Evolutionary conservation across 768 basidiomycete species (phyloP).

Genomic region (Russula dissimulans): DNA sequence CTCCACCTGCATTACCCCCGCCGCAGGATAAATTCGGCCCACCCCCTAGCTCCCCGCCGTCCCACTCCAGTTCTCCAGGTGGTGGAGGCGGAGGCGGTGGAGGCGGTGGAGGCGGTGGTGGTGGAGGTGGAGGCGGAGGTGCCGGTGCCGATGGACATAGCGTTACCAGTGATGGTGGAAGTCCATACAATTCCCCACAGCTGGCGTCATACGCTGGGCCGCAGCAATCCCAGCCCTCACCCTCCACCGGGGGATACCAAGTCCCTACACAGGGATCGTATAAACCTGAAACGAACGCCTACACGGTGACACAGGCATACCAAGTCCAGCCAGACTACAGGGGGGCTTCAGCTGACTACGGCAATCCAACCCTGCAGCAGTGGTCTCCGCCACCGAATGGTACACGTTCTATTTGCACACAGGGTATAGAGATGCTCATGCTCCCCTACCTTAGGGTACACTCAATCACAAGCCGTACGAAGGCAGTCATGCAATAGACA

Average conservation of each 20-base stretch:
- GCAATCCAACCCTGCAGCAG: slow-evolving; percentile 18
- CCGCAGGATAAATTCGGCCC: slow-evolving; percentile 27
- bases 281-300: too few relatives aligned
- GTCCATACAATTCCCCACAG: slow-evolving; percentile 19
- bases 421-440: not conserved
- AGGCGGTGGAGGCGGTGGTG: too few relatives aligned
- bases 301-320: too few relatives aligned
- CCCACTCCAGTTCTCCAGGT: slow-evolving; percentile 13
- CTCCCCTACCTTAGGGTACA: slow-evolving; percentile 3
- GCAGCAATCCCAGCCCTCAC: too few relatives aligned
- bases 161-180: too few relatives aligned
- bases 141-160: too few relatives aligned
- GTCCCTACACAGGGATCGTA: too few relatives aligned
- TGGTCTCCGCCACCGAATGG: slow-evolving; percentile 14
- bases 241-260: too few relatives aligned
- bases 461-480: not conserved
- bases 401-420: not conserved
- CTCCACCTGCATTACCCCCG: slow-evolving; percentile 28
- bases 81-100: not conserved
- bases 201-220: slow-evolving; percentile 20
- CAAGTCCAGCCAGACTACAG: slow-evolving; percentile 1
- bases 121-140: too few relatives aligned
- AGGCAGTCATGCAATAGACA: not conserved
- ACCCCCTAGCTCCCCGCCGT: slow-evolving; percentile 39
- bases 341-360: slow-evolving; percentile 19